Evolutionary conservation across 352 stramenopile species (phyloP).

Genomic region (Phytophthora lateralis): DNA sequence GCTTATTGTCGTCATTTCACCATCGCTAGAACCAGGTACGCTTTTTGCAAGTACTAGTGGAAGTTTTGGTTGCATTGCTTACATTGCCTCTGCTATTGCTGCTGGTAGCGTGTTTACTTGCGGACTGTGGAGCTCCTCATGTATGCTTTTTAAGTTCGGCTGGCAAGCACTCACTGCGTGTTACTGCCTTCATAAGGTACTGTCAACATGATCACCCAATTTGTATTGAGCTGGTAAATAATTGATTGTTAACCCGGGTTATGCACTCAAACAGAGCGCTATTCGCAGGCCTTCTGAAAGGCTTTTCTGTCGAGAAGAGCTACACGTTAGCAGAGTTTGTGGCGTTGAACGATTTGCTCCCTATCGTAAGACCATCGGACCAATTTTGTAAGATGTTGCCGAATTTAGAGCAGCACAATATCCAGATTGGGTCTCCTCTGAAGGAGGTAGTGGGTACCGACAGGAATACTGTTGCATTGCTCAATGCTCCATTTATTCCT

Average conservation of each 20-base stretch:
- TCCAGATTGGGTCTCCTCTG: slow-evolving; percentile 26
- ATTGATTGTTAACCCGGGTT: slow-evolving; percentile 10
- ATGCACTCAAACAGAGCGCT: slow-evolving; percentile 44
- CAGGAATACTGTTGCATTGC: slow-evolving; percentile 31
- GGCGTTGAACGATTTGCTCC: slow-evolving; percentile 46
- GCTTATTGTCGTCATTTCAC: slow-evolving; percentile 45
- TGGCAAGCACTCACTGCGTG: slow-evolving; percentile 38
- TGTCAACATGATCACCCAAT: not conserved
- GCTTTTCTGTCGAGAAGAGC: slow-evolving; percentile 46
- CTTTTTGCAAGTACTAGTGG: not conserved
- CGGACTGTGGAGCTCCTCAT: slow-evolving; percentile 46
- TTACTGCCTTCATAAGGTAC: slow-evolving; percentile 60
- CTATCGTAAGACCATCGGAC: slow-evolving; percentile 26
- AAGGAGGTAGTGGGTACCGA: slow-evolving; percentile 8
- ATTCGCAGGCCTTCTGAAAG: slow-evolving; percentile 50
- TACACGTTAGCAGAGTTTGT: slow-evolving; percentile 46
- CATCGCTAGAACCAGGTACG: slow-evolving; percentile 36
- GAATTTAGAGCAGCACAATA: slow-evolving; percentile 19
- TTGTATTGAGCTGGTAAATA: not conserved
- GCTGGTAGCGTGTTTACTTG: slow-evolving; percentile 52
- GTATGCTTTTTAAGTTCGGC: slow-evolving; percentile 66
- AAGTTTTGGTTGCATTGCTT: not conserved
- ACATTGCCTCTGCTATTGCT: not conserved
- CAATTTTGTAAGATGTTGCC: slow-evolving; percentile 45
- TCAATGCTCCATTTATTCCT: slow-evolving; percentile 62